Evolutionary conservation across 1,284 basidiomycete species (phyloP), one percentile per base, ranked within the genome.

Genomic region (Moniliophthora roreri): DNA sequence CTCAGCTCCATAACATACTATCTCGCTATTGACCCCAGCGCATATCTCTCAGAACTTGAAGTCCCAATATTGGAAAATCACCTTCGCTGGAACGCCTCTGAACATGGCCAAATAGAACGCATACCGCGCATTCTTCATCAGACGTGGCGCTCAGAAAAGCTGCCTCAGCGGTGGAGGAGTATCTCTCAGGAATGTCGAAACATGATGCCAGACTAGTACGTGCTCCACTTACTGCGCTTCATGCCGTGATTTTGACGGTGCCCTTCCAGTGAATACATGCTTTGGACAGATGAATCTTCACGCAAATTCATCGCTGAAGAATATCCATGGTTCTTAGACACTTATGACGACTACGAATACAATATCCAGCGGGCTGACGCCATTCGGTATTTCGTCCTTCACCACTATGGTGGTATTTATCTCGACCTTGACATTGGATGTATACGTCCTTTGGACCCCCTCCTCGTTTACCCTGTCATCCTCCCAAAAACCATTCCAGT

Each of bases 351-450:
- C 60, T 99, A 99, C 78, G 80, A 83, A 46, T 99, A 97, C 72
- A 79, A 85, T 41, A 99, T 99, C 65, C 96, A 98, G 69, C 90
- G 97, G 35, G 97, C 97, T 26, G 97, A 99, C 70, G 91, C 85
- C 35, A 98, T 99, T 65, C 94, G 97, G 42, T 99, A 99, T 76
- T 98, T 99, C 71, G 85, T 99, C 52, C 85, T 99, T 40, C 86
- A 99, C 71, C 84, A 95, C 66, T 96, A 91, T 67, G 97, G 96
- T 40, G 97, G 97, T 41, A 75, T 99, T 57, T 99, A 99, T 74
- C 81, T 99, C 69, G 97, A 99, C 74, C 82, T 99, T 58, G 96
- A 99, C 71, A 91, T 99, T 60, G 97, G 97, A 28, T 99, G 97
- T 68, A 72, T 87, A 38, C 86, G 92, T n/a, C 86, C 89, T 10